Conservation (phyloP, 1,139 yeast species). For the Lipomyces yarrowii region DNA sequence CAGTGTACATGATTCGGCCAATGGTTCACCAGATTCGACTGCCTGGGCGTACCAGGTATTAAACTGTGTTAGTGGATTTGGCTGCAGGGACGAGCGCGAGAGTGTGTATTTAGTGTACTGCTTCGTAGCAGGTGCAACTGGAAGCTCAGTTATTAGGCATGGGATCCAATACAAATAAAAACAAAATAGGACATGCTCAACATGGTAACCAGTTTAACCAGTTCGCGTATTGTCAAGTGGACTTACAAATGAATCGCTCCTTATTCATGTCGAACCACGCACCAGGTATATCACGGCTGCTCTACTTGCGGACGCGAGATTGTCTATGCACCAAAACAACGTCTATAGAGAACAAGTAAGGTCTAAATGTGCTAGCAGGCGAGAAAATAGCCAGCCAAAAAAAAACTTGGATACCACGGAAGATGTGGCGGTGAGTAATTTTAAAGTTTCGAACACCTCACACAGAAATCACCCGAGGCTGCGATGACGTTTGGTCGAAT, state of each 20-base stretch:
- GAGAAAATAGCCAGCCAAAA: not conserved
- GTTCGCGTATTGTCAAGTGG: not conserved
- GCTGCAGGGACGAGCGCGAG: slow-evolving; percentile 54
- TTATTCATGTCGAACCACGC: slow-evolving; percentile 17
- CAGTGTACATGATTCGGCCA: slow-evolving; percentile 52
- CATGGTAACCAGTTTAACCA: not conserved
- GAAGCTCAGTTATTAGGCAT: slow-evolving; percentile 4
- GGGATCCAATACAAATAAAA: not conserved
- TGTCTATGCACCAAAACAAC: not conserved
- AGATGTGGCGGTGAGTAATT: not conserved
- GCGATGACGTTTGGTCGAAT: not conserved
- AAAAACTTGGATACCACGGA: not conserved
- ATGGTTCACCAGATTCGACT: slow-evolving; percentile 51
- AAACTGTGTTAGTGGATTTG: slow-evolving; percentile 76
- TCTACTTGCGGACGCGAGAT: not conserved
- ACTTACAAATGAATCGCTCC: slow-evolving; percentile 29
- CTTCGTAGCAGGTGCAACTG: slow-evolving; percentile 81
- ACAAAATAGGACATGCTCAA: not conserved
- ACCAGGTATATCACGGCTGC: not conserved
- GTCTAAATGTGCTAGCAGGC: not conserved
- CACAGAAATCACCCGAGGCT: not conserved
- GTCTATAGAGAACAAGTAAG: not conserved
- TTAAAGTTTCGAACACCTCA: not conserved
- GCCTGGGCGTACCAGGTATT: slow-evolving; percentile 86
- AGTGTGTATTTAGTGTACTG: slow-evolving; percentile 77